A percentile compares a stretch with the other conserved stretches of the same genome.
Evolutionary conservation across 1,284 basidiomycete species (phyloP).

Genomic region (Austroboletus niveus): DNA sequence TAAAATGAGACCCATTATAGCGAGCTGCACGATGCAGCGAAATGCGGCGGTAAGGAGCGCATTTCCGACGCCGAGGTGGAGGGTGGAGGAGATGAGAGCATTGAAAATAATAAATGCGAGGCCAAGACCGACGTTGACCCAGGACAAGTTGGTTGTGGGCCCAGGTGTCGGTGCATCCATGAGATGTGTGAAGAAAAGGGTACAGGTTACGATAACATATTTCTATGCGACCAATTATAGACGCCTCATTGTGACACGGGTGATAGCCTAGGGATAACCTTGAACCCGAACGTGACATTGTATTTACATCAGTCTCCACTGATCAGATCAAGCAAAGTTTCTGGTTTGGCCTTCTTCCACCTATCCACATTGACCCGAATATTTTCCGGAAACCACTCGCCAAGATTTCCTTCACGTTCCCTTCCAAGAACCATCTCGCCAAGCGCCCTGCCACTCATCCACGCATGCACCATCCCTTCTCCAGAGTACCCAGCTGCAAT

Average conservation of each 20-base stretch:
- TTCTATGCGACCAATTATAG: too few species aligned
- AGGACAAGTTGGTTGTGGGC: slow-evolving; percentile 42
- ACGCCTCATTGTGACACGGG: too few species aligned
- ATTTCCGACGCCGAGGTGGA: slow-evolving; percentile 68
- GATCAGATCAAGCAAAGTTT: slow-evolving; percentile 26
- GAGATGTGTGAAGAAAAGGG: neutral
- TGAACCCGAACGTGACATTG: too few species aligned
- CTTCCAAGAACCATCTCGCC: slow-evolving; percentile 35
- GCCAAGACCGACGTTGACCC: slow-evolving; percentile 72
- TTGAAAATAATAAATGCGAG: slow-evolving; percentile 72
- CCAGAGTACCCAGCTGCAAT: slow-evolving; percentile 39
- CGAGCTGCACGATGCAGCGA: slow-evolving; percentile 76
- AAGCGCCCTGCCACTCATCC: slow-evolving; percentile 35
- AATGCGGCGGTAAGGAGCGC: slow-evolving; percentile 68
- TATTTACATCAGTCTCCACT: slow-evolving; percentile 3
- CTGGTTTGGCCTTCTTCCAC: slow-evolving; percentile 42
- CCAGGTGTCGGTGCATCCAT: slow-evolving; percentile 24
- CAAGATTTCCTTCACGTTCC: slow-evolving; percentile 34
- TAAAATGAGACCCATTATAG: slow-evolving; percentile 67
- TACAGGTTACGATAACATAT: too few species aligned
- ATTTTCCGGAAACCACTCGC: slow-evolving; percentile 46
- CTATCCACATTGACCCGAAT: slow-evolving; percentile 39
- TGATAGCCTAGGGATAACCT: too few species aligned
- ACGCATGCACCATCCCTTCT: slow-evolving; percentile 37
- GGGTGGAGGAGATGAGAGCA: slow-evolving; percentile 56